Conservation (phyloP, 345 rosid species). For the Toxicodendron radicans region DNA sequence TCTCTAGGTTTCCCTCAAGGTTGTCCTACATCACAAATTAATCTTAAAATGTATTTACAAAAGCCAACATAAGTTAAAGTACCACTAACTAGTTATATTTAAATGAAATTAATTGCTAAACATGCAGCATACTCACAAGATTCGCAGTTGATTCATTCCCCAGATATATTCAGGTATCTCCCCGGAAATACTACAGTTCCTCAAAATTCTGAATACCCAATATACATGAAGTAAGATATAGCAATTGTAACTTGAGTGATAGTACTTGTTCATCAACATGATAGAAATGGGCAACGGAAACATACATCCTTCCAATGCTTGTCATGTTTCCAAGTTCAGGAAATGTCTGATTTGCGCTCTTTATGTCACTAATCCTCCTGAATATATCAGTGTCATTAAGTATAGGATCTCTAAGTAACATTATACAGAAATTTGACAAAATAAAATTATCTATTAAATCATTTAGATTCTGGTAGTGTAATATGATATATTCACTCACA, state of each 20-base stretch:
- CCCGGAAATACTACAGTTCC: constrained; percentile 44
- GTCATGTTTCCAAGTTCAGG: constrained; percentile 43
- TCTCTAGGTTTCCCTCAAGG: no score
- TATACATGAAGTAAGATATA: neutral
- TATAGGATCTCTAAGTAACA: neutral
- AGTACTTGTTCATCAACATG: neutral
- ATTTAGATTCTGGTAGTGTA: neutral
- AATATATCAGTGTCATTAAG: neutral
- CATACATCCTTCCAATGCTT: constrained; percentile 30
- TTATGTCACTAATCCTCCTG: constrained; percentile 61
- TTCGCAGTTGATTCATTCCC: constrained; percentile 27
- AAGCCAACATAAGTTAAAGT: no score
- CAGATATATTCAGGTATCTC: constrained; percentile 41
- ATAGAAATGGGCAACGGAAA: neutral
- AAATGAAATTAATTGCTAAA: neutral
- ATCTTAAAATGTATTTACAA: no score
- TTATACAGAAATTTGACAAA: neutral
- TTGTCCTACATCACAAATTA: no score
- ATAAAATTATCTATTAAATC: neutral
- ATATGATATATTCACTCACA: constrained; percentile 35
- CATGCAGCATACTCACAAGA: constrained; percentile 35
- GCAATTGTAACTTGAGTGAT: neutral
- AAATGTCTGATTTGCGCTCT: constrained; percentile 28
- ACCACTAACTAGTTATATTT: neutral
- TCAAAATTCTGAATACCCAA: constrained; percentile 39